Percentiles rank a stretch among this genome's conserved stretches.
Conservation (phyloP, 768 basidiomycete genomes). For the Rhodosporidiobolus odoratus region DNA sequence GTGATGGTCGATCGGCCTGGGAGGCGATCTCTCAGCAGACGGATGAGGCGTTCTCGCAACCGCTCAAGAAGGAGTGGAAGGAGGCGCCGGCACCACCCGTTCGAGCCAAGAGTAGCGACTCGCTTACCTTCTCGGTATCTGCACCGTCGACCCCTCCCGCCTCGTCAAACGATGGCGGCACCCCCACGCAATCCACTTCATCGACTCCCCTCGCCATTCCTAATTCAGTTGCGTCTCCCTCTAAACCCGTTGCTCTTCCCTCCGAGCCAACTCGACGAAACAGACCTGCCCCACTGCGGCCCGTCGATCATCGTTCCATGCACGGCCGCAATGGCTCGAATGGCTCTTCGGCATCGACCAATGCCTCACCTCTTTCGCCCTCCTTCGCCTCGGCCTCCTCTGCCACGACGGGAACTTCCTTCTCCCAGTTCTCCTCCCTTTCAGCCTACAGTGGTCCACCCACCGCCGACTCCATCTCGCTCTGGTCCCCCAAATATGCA, state of each 20-base stretch:
- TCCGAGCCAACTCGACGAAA: constrained; percentile 3
- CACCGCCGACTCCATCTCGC: constrained; percentile 11
- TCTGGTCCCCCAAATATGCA: constrained; percentile 1
- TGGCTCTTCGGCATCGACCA: constrained; percentile 18
- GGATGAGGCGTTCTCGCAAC: constrained; percentile 26
- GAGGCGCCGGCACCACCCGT: constrained; percentile 10
- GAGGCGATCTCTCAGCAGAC: constrained; percentile 46
- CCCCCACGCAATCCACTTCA: too few species aligned
- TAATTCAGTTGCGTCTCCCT: neutral
- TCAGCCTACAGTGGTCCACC: constrained; percentile 15
- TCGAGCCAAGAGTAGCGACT: neutral
- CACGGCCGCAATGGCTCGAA: constrained; percentile 25
- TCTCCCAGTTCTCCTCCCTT: constrained; percentile 24
- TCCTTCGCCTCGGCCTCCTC: constrained; percentile 31
- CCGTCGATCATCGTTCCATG: neutral
- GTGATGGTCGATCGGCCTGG: constrained; percentile 68
- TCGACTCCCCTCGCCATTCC: neutral
- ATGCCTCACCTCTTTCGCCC: constrained; percentile 30
- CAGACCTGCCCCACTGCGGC: constrained; percentile 10
- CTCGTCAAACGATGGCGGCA: too few species aligned
- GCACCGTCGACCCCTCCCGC: neutral
- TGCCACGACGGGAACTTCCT: constrained; percentile 11
- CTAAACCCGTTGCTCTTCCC: constrained; percentile 16
- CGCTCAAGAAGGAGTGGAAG: constrained; percentile 5
- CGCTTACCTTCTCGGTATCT: neutral